Evolutionary conservation across 2,329 filamentous ascomycete species (phyloP).

Genomic region (Fusarium nurragi): DNA sequence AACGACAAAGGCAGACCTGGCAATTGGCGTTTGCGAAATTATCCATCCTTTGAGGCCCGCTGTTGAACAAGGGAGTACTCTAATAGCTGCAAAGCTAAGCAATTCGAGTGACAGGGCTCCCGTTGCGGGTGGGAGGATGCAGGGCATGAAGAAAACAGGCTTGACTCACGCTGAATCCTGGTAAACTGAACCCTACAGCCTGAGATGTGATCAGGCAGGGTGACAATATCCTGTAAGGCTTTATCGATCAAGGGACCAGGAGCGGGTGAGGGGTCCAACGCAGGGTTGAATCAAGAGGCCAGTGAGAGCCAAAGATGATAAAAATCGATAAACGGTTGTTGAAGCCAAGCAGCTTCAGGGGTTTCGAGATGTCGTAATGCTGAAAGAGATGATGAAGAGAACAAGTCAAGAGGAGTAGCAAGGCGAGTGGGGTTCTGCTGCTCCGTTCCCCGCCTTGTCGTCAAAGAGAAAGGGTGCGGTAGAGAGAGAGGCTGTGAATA

Average conservation of each 20-base stretch:
- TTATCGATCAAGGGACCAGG: conserved; percentile 10
- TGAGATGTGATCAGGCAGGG: conserved; percentile 28
- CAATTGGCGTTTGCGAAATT: neutral
- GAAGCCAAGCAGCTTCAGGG: conserved; percentile 8
- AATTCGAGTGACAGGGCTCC: conserved; percentile 4
- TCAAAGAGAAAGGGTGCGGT: conserved; percentile 12
- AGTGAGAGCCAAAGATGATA: neutral
- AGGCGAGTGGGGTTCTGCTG: conserved; percentile 35
- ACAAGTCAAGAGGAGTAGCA: conserved; percentile 25
- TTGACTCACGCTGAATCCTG: conserved; percentile 32
- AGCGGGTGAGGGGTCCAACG: neutral
- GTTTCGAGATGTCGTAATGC: conserved; percentile 13
- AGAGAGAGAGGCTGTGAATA: conserved; percentile 2
- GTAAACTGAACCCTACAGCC: conserved; percentile 19
- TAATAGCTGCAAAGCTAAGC: neutral
- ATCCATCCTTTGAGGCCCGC: neutral
- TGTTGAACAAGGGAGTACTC: neutral
- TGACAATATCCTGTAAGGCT: conserved; percentile 21
- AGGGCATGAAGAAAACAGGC: conserved; percentile 19
- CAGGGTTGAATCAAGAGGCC: conserved; percentile 6
- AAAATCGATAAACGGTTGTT: neutral
- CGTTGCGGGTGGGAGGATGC: conserved; percentile 3
- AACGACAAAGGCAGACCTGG: neutral
- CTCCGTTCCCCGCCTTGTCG: conserved; percentile 34
- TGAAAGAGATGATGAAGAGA: conserved; percentile 28